phyloP scores from a whole-genome alignment of 2,329 filamentous ascomycete genomes.

The Aureobasidium sp. region DNA sequence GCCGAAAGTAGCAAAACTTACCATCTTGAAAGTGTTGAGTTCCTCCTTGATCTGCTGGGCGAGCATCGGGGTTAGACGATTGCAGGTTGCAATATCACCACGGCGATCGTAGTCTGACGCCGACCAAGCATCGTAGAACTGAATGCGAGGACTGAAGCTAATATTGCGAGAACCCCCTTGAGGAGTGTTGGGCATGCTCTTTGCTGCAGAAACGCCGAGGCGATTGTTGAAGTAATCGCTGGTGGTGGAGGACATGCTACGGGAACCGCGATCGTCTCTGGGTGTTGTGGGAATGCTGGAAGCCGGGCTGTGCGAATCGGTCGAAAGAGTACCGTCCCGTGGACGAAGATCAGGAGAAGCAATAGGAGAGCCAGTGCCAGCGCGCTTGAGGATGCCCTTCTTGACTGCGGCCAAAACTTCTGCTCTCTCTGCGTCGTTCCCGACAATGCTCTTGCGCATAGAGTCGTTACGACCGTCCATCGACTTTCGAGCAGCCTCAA shows the following conservation, averaged over 20 bases:
- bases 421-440: slow-evolving; percentile 79
- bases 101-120: slow-evolving; percentile 91
- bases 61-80: slow-evolving; percentile 89
- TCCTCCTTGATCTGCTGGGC: slow-evolving; percentile 99
- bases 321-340: slow-evolving; percentile 50
- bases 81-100: slow-evolving; percentile 95
- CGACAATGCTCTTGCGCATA: slow-evolving; percentile 76
- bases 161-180: slow-evolving; percentile 54
- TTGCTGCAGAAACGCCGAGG: slow-evolving; percentile 60
- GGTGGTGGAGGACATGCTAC: slow-evolving; percentile 36
- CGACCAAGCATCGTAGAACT: slow-evolving; percentile 96
- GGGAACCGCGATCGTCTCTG: slow-evolving; percentile 59
- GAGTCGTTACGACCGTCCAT: slow-evolving; percentile 48
- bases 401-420: slow-evolving; percentile 87
- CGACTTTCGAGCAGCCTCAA: slow-evolving; percentile 51
- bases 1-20: slow-evolving; percentile 36
- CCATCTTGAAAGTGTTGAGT: slow-evolving; percentile 99
- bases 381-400: slow-evolving; percentile 93
- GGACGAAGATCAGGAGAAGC: slow-evolving; percentile 61
- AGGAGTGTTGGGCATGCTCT: slow-evolving; percentile 73
- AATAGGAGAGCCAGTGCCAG: slow-evolving; percentile 50
- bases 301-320: slow-evolving; percentile 66
- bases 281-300: slow-evolving; percentile 86
- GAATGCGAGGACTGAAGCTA: slow-evolving; percentile 79
- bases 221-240: slow-evolving; percentile 82